A percentile compares a stretch with the other conserved stretches of the same genome.
Conservation (phyloP, 345 rosid species). For the Ailanthus altissimus region DNA sequence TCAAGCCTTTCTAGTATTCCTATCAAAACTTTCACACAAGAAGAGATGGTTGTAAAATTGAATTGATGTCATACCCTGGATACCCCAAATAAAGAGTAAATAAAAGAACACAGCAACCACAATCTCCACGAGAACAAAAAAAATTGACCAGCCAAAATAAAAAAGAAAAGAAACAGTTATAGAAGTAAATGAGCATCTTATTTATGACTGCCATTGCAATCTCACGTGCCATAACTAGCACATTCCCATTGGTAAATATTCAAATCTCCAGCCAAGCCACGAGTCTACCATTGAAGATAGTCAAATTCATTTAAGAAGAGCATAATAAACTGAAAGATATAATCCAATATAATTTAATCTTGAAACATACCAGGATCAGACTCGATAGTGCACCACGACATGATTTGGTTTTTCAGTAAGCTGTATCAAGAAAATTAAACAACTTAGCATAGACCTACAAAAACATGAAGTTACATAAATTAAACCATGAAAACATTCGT, state of each 20-base stretch:
- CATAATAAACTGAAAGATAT: not conserved
- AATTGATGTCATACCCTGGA: not conserved
- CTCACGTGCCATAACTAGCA: not conserved
- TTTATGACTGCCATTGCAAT: not conserved
- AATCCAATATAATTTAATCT: not conserved
- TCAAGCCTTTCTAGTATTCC: not conserved
- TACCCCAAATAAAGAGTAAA: not conserved
- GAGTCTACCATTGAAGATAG: not conserved
- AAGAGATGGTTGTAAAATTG: not conserved
- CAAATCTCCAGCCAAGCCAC: not conserved
- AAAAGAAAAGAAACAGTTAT: not conserved
- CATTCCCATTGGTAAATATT: not conserved
- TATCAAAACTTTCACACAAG: not conserved
- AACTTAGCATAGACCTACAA: not conserved
- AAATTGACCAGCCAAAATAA: not conserved
- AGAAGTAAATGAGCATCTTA: not conserved
- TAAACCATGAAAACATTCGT: not conserved
- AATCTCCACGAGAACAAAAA: not conserved
- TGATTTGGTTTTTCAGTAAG: constrained; percentile 36
- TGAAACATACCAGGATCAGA: constrained; percentile 87
- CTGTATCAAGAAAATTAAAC: constrained; percentile 21
- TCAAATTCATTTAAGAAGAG: not conserved
- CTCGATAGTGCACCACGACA: constrained; percentile 99
- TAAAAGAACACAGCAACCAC: not conserved
- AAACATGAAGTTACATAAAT: not conserved